Base-by-base conservation (phyloP, 306 rosid species). In the Rubus parviflorus region DNA sequence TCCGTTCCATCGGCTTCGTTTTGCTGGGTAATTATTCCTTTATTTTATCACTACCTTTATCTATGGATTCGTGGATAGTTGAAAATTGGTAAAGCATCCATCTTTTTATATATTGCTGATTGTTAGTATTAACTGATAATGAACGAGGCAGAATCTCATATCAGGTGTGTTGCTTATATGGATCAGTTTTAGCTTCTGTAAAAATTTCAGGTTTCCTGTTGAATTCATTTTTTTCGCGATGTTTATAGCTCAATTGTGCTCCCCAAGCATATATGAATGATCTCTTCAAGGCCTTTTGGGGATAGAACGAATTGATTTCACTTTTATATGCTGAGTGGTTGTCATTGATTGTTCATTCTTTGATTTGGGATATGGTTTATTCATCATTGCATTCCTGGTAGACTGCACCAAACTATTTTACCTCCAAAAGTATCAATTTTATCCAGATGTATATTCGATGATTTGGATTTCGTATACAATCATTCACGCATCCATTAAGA, bases 1-100 rank as follows among this genome's bases (percentile, higher is more conserved):
- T 60, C 35, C 35, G 35, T 30, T 62, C 67, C 67, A 30, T 62
- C 67, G 67, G 67, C 43, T 7, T 64, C 69, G 70, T 9, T n/a
- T 66, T 4, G 52, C 71, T 66, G 51, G 71, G 71, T 41, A 66
- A 8, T 7, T 19, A 37, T n/a, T 37, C 19, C 68, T 2, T 63
- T 45, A 0, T 16, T 35, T 17, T 7, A 2, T 63, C 6, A 35
- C 45, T 15, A 3, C 46, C 22, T 63, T 20, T 20, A 57, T 10
- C 9, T 20, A 3, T 11, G 13, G 5, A 9, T 57, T 57, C 37
- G 4, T 54, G 30, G 14, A 57, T 17, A 30, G 30, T n/a, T 6
- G 60, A 70, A 5, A 30, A 0, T 30, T 30, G 35, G 35, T 30
- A 30, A 22, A 47, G 22, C 37, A 7, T 10, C 6, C 54, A 25